Conservation (phyloP, 208 protist species). For the Wallacemonas sp. region DNA sequence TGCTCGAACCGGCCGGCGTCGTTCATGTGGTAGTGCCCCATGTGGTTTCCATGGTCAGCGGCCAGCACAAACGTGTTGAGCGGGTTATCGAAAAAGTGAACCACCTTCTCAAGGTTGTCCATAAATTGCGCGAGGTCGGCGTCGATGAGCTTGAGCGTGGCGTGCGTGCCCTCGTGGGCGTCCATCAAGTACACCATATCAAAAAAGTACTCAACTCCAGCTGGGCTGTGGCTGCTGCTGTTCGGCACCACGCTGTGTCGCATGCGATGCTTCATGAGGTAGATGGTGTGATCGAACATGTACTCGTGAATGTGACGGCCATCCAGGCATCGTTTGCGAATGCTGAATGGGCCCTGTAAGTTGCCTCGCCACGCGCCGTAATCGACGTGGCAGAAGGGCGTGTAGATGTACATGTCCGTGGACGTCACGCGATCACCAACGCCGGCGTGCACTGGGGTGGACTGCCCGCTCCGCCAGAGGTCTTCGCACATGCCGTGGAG, state of each 20-base stretch:
- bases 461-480: slow-evolving; percentile 1
- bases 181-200: slow-evolving; percentile 62
- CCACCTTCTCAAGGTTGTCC: slow-evolving; percentile 28
- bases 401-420: slow-evolving; percentile 56
- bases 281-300: slow-evolving; percentile 49
- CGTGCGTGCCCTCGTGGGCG: slow-evolving; percentile 68
- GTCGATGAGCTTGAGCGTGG: slow-evolving; percentile 47
- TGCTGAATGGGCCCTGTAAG: slow-evolving; percentile 64
- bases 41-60: slow-evolving; percentile 70
- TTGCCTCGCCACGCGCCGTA: slow-evolving; percentile 48
- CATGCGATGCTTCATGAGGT: slow-evolving; percentile 39
- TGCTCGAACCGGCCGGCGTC: slow-evolving; percentile 57
- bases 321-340: slow-evolving; percentile 56
- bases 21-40: slow-evolving; percentile 66
- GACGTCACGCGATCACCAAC: slow-evolving; percentile 13
- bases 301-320: slow-evolving; percentile 52
- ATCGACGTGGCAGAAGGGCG: slow-evolving; percentile 60
- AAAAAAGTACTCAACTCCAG: slow-evolving; percentile 48
- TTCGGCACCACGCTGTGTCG: background rate
- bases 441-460: background rate
- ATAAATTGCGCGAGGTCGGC: slow-evolving; percentile 51
- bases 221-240: slow-evolving; percentile 6
- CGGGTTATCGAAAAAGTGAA: slow-evolving; percentile 68
- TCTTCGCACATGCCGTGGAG: slow-evolving; percentile 30
- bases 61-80: slow-evolving; percentile 58